Conservation (phyloP, 306 rosid species). For the Vigna mungo region DNA sequence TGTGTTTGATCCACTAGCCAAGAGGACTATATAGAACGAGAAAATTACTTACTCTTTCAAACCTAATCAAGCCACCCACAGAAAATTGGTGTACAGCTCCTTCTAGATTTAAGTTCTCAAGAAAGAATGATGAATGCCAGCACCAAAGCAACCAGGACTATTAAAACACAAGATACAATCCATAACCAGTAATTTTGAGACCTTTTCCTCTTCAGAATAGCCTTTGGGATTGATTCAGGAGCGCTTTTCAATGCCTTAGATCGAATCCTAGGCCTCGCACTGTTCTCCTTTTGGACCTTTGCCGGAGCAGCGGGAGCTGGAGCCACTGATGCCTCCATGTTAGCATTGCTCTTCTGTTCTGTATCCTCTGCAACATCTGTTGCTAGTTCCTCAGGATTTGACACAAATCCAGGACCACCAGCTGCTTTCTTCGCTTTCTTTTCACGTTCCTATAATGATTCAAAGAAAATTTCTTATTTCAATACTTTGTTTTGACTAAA, state of each 20-base stretch:
- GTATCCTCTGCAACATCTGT: slow-evolving; percentile 50
- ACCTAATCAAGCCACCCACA: slow-evolving; percentile 33
- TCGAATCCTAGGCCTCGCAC: slow-evolving; percentile 52
- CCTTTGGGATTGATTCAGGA: slow-evolving; percentile 66
- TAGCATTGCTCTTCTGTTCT: slow-evolving; percentile 53
- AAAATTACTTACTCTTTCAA: slow-evolving; percentile 51
- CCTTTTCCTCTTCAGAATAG: slow-evolving; percentile 71
- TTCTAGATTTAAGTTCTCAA: slow-evolving; percentile 46
- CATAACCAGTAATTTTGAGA: slow-evolving; percentile 68
- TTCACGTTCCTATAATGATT: slow-evolving; percentile 68
- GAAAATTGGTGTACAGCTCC: slow-evolving; percentile 41
- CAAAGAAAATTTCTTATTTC: neutral
- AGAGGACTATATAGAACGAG: slow-evolving; percentile 58
- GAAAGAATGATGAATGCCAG: slow-evolving; percentile 56
- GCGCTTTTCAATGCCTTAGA: slow-evolving; percentile 45
- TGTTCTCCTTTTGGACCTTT: slow-evolving; percentile 57
- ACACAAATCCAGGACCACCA: slow-evolving; percentile 39
- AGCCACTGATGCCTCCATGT: slow-evolving; percentile 38
- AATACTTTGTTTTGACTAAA: neutral
- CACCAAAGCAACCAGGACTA: slow-evolving; percentile 47
- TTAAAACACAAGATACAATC: slow-evolving; percentile 60
- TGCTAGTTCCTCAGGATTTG: slow-evolving; percentile 54
- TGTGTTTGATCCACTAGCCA: slow-evolving; percentile 57
- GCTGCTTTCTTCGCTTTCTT: slow-evolving; percentile 83
- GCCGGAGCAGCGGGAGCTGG: neutral